Evolutionary conservation across 2,329 filamentous ascomycete genomes (phyloP), one percentile per base, ranked within the genome.

Genomic region (Penicillium sp.): DNA sequence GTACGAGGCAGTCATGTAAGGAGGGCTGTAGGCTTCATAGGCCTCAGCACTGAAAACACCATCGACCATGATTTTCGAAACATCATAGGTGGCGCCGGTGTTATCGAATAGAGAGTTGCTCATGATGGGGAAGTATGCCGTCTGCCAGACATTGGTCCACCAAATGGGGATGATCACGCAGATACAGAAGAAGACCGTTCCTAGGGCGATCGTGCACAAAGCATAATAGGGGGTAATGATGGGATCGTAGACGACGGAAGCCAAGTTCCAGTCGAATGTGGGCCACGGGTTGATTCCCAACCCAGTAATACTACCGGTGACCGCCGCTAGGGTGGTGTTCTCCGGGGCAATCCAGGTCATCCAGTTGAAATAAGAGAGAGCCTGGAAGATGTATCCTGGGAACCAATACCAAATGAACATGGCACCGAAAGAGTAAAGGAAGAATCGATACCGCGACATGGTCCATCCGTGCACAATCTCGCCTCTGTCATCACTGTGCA

Each of bases 381-480:
- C 77, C n/a, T 70, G 68, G 62, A 82, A 83, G 13, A 84, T 66
- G 55, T 76, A 81, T 57, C 79, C 76, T 0, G 81, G 82, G 43
- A 84, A 71, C 79, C 79, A 83, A 59, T 79, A 83, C 65, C 77
- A 84, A 3, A 80, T 54, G 50, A 83, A 83, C 76, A 83, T 83
- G 57, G 69, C 74, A 1, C 60, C 62, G 39, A 80, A 81, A 1
- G 72, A 68, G 4, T 78, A 57, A 26, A 75, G 50, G 65, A 83
- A 83, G 62, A 82, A 80, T 13, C 49, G 51, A 21, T 61, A 60
- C 13, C 61, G 56, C 3, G 63, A 62, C 3, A 62, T 55, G 6
- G 52, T 50, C 57, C 58, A 61, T 26, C 58, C 58, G 26, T 56
- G 27, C 8, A 50, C 31, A 2, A 26, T 26, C 4, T 51, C 47